Percentiles rank a stretch among this genome's conserved stretches.
Evolutionary conservation across 2,329 filamentous ascomycete genomes (phyloP).

Genomic region (Plenodomus tracheiphilus): DNA sequence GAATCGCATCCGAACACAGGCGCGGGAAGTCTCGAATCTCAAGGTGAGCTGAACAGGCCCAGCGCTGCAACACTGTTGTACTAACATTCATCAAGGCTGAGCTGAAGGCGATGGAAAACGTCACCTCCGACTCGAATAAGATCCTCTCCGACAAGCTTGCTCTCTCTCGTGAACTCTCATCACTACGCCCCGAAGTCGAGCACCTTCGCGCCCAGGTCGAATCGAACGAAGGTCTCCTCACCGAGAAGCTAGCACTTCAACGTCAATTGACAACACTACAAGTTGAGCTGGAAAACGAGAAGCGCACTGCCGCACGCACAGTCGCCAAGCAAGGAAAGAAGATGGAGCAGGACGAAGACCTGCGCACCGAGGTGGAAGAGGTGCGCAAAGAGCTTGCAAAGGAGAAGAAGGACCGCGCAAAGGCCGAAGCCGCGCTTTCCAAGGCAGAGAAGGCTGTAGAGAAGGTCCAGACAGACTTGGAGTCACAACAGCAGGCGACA

Average conservation of each 20-base stretch:
- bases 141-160: constrained; percentile 67
- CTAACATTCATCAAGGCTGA: constrained; percentile 61
- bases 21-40: constrained; percentile 59
- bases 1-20: constrained; percentile 56
- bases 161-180: constrained; percentile 62
- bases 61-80: neutral
- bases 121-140: constrained; percentile 71
- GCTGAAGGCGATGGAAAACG: constrained; percentile 67
- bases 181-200: constrained; percentile 64
- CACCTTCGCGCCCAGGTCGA: constrained; percentile 62
- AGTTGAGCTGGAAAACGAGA: constrained; percentile 82
- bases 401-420: constrained; percentile 51
- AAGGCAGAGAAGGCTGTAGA: constrained; percentile 43
- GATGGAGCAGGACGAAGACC: constrained; percentile 54
- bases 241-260: constrained; percentile 79
- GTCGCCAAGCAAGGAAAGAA: constrained; percentile 53
- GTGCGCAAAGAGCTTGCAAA: constrained; percentile 51
- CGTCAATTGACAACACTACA: constrained; percentile 76
- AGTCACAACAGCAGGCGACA: constrained; percentile 33
- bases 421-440: constrained; percentile 43
- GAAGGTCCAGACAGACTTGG: constrained; percentile 36
- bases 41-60: constrained; percentile 50
- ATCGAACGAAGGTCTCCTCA: constrained; percentile 68
- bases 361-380: constrained; percentile 49
- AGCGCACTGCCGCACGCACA: constrained; percentile 66